Conservation (phyloP, 2,329 filamentous ascomycete species). For the Exophiala sp. region DNA sequence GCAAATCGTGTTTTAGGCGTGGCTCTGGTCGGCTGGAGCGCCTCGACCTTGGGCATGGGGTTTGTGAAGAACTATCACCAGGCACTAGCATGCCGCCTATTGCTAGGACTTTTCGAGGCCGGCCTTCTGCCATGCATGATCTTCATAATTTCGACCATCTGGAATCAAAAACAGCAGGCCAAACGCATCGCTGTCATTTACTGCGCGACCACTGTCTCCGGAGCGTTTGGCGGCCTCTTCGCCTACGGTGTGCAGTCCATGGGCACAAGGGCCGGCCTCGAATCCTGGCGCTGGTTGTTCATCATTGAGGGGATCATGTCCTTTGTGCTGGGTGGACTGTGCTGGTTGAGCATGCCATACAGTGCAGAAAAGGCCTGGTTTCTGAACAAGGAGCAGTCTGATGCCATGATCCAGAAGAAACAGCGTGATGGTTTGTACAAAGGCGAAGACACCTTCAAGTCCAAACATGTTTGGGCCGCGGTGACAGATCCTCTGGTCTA, state of each 20-base stretch:
- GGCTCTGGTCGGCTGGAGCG: constrained; percentile 33
- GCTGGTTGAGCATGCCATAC: constrained; percentile 24
- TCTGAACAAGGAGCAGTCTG: constrained; percentile 18
- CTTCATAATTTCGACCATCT: constrained; percentile 10
- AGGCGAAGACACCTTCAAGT: constrained; percentile 30
- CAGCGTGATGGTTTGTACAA: constrained; percentile 30
- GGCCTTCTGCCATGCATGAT: neutral
- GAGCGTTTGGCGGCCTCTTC: constrained; percentile 45
- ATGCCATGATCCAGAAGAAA: constrained; percentile 15
- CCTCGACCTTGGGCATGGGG: constrained; percentile 45
- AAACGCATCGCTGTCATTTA: constrained; percentile 31
- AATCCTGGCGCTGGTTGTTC: constrained; percentile 30
- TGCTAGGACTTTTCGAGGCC: constrained; percentile 47
- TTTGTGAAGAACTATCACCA: constrained; percentile 49
- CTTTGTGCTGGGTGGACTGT: constrained; percentile 12
- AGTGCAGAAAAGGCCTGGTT: constrained; percentile 27
- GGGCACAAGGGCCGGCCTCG: constrained; percentile 1
- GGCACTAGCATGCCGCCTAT: constrained; percentile 47
- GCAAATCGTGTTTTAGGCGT: constrained; percentile 12
- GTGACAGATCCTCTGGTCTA: constrained; percentile 12
- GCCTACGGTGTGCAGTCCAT: constrained; percentile 3
- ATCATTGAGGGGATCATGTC: constrained; percentile 30
- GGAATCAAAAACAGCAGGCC: constrained; percentile 2
- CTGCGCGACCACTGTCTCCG: constrained; percentile 31
- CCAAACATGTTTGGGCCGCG: constrained; percentile 21